Base-by-base conservation (phyloP, 805 yeast species). In the Yarrowia osloensis region DNA sequence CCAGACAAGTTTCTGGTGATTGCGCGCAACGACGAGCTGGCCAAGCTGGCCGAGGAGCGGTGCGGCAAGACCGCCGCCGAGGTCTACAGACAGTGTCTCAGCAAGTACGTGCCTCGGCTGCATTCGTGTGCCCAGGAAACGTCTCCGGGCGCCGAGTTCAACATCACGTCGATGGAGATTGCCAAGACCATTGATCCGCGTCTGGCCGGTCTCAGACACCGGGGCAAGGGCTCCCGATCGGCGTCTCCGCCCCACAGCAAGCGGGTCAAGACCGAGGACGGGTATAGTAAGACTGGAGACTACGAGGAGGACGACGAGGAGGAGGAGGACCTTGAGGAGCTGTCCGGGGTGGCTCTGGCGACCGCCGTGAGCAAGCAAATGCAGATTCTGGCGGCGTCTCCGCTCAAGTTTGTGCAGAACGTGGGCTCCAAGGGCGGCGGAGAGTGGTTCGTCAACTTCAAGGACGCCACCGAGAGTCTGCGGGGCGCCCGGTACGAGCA, bases 11-110 rank as follows among this genome's bases (percentile, higher is more conserved):
- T 84, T 71, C 81, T 89, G 63, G 88, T 91, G 73, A 77, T 83
- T 37, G 81, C 87, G 72, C 83, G 98, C 70, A 82, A 89, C 12
- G 75, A 79, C 52, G 89, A 89, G 70, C 80, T 95, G 17, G 84
- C 80, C 0, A 84, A 84, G 37, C 81, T 89, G 61, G 89, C 88
- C 15, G 80, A 82, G 33, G 87, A 88, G 54, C 82, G 91, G 66
- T 77, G 92, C 35, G 98, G 98, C 2, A 77, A 81, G 7, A 76
- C 89, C 2, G 81, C 96, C 0, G 81, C 95, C 0, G 76, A 80
- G 50, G 81, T 95, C 12, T 94, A 90, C 74, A 80, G 81, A 54
- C 75, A 81, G 12, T 85, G 87, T 3, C 81, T 95, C 67, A 70
- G 76, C 19, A 73, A 82, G 44, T 80, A 89, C 21, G 97, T 91